Evolutionary conservation across 805 yeast genomes (phyloP).

Genomic region (Ogataea henricii): DNA sequence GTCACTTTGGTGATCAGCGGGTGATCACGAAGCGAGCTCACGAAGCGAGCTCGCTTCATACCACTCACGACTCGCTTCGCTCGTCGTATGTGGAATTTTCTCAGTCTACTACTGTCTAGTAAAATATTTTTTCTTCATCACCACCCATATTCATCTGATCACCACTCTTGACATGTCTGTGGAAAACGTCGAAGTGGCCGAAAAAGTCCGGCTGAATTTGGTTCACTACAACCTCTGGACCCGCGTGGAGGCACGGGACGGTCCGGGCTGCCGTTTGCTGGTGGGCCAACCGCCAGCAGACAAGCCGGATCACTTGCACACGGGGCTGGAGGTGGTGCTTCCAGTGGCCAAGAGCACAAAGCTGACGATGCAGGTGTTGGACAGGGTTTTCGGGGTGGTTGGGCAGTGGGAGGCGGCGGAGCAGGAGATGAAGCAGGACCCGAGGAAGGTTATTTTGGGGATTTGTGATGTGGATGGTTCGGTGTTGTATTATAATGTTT

Average conservation of each 20-base stretch:
- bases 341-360: conserved; percentile 35
- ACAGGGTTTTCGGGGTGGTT: conserved; percentile 43
- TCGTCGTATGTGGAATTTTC: too few relatives aligned
- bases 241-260: conserved; percentile 30
- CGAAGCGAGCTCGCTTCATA: too few relatives aligned
- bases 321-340: conserved; percentile 34
- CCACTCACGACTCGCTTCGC: too few relatives aligned
- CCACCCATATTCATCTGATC: background rate
- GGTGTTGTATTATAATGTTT: conserved; percentile 65
- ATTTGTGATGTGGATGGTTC: conserved; percentile 68
- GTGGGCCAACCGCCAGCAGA: conserved; percentile 37
- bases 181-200: conserved; percentile 23
- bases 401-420: too few relatives aligned
- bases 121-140: background rate
- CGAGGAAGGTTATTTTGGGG: conserved; percentile 51
- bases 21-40: too few relatives aligned
- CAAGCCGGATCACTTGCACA: background rate
- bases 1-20: too few relatives aligned
- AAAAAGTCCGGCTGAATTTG: conserved; percentile 44
- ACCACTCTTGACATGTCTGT: conserved; percentile 4
- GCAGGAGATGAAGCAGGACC: too few relatives aligned
- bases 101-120: background rate
- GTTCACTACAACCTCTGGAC: conserved; percentile 49
- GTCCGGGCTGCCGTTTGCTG: conserved; percentile 18
- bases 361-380: conserved; percentile 42